A percentile compares a stretch with the other conserved stretches of the same genome.
Evolutionary conservation across 73 alveolate genomes (phyloP).

Genomic region (Diophrys appendiculata): DNA sequence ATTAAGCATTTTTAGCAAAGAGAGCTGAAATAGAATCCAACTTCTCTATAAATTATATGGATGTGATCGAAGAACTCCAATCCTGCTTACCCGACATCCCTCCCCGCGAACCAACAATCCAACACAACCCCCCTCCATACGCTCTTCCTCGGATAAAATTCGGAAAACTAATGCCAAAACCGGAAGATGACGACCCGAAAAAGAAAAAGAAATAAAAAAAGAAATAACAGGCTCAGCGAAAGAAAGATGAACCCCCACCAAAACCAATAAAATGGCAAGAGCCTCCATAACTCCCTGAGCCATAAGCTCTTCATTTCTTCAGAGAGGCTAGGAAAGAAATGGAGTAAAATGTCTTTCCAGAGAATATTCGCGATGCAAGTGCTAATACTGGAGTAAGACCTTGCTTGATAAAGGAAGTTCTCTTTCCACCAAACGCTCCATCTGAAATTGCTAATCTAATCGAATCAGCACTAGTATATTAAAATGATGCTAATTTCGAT

Average conservation of each 20-base stretch:
- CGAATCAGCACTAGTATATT: conserved; percentile 79
- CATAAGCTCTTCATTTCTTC: conserved; percentile 50
- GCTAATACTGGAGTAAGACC: conserved; percentile 84
- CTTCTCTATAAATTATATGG: conserved; percentile 54
- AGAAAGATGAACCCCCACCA: conserved; percentile 84
- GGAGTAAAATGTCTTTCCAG: conserved; percentile 67
- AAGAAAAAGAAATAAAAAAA: conserved; percentile 57
- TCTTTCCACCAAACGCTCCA: conserved; percentile 92
- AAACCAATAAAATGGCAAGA: conserved; percentile 72
- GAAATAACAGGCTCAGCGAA: conserved; percentile 56
- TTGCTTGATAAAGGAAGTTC: conserved; percentile 75
- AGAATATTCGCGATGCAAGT: conserved; percentile 54
- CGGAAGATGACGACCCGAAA: conserved; percentile 50
- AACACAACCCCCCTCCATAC: conserved; percentile 81
- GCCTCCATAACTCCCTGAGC: conserved; percentile 53
- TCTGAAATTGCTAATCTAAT: conserved; percentile 70
- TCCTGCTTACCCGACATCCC: conserved; percentile 78
- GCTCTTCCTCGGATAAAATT: conserved; percentile 58
- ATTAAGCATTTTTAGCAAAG: conserved; percentile 32
- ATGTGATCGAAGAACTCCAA: conserved; percentile 58
- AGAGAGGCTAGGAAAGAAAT: conserved; percentile 59
- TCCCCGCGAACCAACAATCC: conserved; percentile 59
- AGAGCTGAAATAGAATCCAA: conserved; percentile 60
- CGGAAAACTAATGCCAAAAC: conserved; percentile 64
- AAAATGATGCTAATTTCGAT: conserved; percentile 74